These are phyloP conservation scores for Bacidia rubella DNA, from an alignment of 495 filamentous ascomycete genomes.

Conservation along the genomic window DNA sequence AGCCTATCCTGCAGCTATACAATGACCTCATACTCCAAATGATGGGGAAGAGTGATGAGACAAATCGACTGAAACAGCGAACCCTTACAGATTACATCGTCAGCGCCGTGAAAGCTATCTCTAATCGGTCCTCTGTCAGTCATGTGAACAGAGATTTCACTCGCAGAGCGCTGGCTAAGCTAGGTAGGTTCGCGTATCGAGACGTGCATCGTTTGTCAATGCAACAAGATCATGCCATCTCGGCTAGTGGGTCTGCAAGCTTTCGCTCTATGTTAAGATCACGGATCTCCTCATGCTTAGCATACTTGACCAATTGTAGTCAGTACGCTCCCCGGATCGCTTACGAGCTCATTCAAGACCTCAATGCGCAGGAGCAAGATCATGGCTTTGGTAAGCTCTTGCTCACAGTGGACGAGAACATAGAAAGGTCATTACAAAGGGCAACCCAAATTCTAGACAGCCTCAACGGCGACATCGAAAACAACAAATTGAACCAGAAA, in stretches of 20 bases:
- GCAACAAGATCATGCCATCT: conserved; percentile 12
- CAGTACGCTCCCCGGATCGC: conserved; percentile 37
- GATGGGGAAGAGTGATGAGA: not conserved
- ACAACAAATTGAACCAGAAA: conserved; percentile 22
- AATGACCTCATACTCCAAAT: not conserved
- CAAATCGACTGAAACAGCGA: conserved; percentile 25
- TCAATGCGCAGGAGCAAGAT: conserved; percentile 30
- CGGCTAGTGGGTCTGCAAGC: conserved; percentile 38
- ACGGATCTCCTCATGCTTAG: conserved; percentile 52
- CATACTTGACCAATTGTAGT: conserved; percentile 52
- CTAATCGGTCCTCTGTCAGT: conserved; percentile 1
- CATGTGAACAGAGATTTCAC: not conserved
- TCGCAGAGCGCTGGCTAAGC: conserved; percentile 17
- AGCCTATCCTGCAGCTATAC: not conserved
- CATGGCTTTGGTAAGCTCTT: conserved; percentile 27
- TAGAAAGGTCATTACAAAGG: conserved; percentile 42
- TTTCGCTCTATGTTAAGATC: conserved; percentile 58
- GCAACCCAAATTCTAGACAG: conserved; percentile 56
- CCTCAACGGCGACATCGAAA: conserved; percentile 32
- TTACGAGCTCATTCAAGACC: conserved; percentile 38
- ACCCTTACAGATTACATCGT: conserved; percentile 35
- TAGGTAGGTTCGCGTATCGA: conserved; percentile 30
- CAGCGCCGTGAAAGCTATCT: conserved; percentile 28
- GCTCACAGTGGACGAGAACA: conserved; percentile 47
- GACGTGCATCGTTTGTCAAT: conserved; percentile 7